Conservation (phyloP, 148 eudicot genomes). For the Vaccinium myrtillus region DNA sequence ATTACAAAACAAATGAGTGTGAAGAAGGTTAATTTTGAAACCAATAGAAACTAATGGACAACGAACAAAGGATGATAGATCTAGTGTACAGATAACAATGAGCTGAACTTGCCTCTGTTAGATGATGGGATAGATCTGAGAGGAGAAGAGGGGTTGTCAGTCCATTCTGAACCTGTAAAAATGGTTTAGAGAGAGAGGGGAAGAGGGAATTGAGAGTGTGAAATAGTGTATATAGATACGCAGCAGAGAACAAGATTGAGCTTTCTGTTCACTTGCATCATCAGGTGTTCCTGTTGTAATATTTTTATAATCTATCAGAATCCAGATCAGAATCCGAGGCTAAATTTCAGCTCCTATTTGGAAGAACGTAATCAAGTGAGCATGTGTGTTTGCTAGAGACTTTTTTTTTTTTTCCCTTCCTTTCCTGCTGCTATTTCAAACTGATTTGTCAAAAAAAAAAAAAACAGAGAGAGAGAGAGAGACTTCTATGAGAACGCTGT, state of each 20-base stretch:
- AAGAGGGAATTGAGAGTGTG: constrained; percentile 8
- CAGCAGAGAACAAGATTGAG: neutral
- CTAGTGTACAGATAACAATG: neutral
- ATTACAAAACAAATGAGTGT: neutral
- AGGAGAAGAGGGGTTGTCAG: neutral
- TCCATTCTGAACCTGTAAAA: neutral
- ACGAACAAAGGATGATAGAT: neutral
- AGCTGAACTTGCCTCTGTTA: constrained; percentile 10
- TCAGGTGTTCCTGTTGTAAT: neutral
- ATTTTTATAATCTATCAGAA: neutral
- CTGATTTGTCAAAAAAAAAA: too few species aligned
- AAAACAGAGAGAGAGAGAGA: too few species aligned
- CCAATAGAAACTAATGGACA: neutral
- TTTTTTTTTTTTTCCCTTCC: too few species aligned
- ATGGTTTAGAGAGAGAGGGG: neutral
- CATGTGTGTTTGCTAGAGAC: too few species aligned
- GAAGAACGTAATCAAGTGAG: too few species aligned
- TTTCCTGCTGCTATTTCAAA: too few species aligned
- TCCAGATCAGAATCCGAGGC: neutral
- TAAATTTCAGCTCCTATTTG: neutral
- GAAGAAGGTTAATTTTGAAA: neutral
- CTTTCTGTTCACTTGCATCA: neutral
- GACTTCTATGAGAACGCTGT: too few species aligned
- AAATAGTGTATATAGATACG: too few species aligned
- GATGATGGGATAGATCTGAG: neutral